These are phyloP conservation scores for Colletotrichum tofieldiae DNA, from an alignment of 2,329 filamentous ascomycete species.

Conservation along the genomic window DNA sequence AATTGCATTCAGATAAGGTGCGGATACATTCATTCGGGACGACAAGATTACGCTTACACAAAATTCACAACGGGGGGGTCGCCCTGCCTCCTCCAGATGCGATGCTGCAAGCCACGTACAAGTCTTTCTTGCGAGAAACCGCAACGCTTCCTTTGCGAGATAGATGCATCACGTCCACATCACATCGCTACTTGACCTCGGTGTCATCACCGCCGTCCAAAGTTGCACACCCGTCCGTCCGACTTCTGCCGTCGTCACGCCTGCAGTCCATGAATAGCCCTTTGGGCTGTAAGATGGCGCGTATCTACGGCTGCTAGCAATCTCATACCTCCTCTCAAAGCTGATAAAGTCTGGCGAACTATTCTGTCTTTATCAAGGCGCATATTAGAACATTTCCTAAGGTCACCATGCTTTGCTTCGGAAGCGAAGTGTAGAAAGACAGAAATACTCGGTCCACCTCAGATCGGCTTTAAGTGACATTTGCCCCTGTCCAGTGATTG, in stretches of 20 bases:
- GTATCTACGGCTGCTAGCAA: neutral
- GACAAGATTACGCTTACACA: neutral
- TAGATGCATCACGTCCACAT: neutral
- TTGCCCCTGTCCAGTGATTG: neutral
- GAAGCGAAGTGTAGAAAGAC: no score
- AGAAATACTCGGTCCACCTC: neutral
- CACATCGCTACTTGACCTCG: neutral
- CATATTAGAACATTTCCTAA: neutral
- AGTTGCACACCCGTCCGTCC: neutral
- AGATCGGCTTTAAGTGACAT: neutral
- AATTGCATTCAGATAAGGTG: neutral
- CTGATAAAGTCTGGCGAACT: conserved; percentile 2
- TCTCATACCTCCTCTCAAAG: neutral
- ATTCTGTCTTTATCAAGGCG: neutral
- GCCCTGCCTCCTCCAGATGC: neutral
- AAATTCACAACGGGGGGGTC: neutral
- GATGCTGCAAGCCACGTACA: neutral
- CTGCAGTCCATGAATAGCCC: conserved; percentile 3
- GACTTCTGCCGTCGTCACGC: neutral
- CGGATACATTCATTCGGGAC: neutral
- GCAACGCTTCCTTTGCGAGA: neutral
- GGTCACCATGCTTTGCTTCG: neutral
- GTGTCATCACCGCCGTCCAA: conserved; percentile 16
- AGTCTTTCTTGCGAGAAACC: neutral
- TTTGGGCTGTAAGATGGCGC: neutral